phyloP scores from a whole-genome alignment of 2,329 filamentous ascomycete species.

The Colletotrichum chrysophilum region DNA sequence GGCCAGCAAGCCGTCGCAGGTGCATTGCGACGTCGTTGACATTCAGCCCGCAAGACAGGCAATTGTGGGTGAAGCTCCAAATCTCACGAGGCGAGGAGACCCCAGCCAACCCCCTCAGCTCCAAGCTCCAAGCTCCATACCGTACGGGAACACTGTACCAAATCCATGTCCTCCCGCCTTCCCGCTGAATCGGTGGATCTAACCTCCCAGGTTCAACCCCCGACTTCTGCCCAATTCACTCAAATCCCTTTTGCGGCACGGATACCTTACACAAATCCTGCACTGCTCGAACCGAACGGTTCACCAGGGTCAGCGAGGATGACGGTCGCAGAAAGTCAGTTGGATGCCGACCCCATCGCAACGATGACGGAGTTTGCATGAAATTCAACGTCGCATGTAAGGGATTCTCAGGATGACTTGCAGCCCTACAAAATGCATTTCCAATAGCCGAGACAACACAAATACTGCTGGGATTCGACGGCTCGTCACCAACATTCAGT shows the following conservation, averaged over 20 bases:
- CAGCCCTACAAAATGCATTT: not conserved
- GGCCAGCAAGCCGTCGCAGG: not conserved
- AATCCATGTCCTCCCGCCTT: slow-evolving; percentile 19
- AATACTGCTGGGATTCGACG: not conserved
- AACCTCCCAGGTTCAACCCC: slow-evolving; percentile 4
- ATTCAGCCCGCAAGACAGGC: not conserved
- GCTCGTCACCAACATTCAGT: not conserved
- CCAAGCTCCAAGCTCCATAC: slow-evolving; percentile 1
- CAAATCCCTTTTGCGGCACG: not conserved
- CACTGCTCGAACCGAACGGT: not conserved
- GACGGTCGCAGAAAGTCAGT: not conserved
- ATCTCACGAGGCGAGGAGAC: slow-evolving; percentile 8
- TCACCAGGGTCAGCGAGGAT: not conserved
- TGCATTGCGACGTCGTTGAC: not conserved
- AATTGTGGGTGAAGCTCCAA: slow-evolving; percentile 7
- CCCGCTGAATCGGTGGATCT: slow-evolving; percentile 19
- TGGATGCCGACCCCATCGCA: not conserved
- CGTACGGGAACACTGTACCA: slow-evolving; percentile 19
- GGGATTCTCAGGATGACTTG: not conserved
- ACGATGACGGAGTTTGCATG: not conserved
- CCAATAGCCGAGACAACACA: not conserved
- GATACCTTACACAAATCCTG: not conserved
- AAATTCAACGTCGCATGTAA: slow-evolving; percentile 4
- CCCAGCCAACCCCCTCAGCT: not conserved
- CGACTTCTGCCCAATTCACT: not conserved